phyloP scores from a whole-genome alignment of 768 basidiomycete species.

The Calocybe cyanea region DNA sequence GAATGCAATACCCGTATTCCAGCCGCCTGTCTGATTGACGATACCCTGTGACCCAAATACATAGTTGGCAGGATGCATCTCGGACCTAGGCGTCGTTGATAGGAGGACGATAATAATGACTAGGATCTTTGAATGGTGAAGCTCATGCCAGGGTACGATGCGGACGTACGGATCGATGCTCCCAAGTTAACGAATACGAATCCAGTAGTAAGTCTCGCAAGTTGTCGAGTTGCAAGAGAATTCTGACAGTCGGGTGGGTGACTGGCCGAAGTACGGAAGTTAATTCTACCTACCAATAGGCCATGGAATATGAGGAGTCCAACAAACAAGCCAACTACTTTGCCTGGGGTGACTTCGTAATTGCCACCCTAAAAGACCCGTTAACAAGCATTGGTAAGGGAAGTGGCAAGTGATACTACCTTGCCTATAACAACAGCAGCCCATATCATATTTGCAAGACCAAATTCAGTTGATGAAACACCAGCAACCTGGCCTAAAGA shows the following conservation, averaged over 20 bases:
- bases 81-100: slow-evolving; percentile 62
- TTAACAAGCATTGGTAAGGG: slow-evolving; percentile 3
- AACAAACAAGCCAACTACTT: slow-evolving; percentile 73
- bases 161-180: slow-evolving; percentile 55
- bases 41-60: slow-evolving; percentile 77
- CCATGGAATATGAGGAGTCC: slow-evolving; percentile 80
- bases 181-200: slow-evolving; percentile 91
- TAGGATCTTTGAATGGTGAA: slow-evolving; percentile 21
- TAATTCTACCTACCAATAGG: slow-evolving; percentile 42
- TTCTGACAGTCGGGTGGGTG: slow-evolving; percentile 36
- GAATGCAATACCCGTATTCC: slow-evolving; percentile 77
- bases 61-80: slow-evolving; percentile 80
- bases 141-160: slow-evolving; percentile 1
- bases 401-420: slow-evolving; percentile 20
- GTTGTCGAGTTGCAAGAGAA: slow-evolving; percentile 68
- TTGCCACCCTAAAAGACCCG: slow-evolving; percentile 41
- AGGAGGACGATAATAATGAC: slow-evolving; percentile 85
- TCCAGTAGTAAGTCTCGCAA: slow-evolving; percentile 68
- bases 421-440: slow-evolving; percentile 66
- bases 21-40: slow-evolving; percentile 76
- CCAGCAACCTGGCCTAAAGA: slow-evolving; percentile 73
- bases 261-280: not conserved
- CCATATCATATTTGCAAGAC: slow-evolving; percentile 74
- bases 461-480: slow-evolving; percentile 83
- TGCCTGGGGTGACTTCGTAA: slow-evolving; percentile 62